Percentiles rank a stretch among this genome's conserved stretches.
These are phyloP conservation scores for Fraxinus cuspidata DNA, from an alignment of 257 asterid genomes.

Conservation along the genomic window DNA sequence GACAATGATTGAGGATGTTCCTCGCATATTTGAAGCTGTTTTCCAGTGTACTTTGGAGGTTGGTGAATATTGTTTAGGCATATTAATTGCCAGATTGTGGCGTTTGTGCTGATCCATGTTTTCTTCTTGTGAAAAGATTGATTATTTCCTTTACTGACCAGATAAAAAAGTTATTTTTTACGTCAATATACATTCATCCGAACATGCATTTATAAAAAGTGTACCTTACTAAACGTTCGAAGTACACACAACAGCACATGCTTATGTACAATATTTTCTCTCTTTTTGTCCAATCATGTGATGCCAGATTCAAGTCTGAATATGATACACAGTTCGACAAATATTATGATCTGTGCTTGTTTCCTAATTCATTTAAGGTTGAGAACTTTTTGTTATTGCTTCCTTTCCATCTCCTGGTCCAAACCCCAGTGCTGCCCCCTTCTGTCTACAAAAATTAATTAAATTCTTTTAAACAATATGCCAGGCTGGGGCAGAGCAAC, in stretches of 20 bases:
- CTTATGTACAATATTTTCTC: neutral
- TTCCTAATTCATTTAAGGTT: neutral
- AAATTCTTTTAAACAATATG: too few species aligned
- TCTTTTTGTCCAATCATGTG: neutral
- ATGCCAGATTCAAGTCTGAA: neutral
- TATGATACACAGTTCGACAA: neutral
- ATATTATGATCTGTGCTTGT: neutral
- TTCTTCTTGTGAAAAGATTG: neutral
- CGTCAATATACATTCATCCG: too few species aligned
- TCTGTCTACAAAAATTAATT: neutral
- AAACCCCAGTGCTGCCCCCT: neutral
- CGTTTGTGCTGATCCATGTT: neutral
- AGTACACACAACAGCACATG: neutral
- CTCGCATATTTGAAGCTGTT: conserved; percentile 95
- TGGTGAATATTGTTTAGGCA: conserved; percentile 17
- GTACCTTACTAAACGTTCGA: neutral
- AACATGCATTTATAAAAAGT: neutral
- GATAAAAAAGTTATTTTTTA: neutral
- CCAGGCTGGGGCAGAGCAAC: too few species aligned
- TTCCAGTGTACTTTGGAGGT: conserved; percentile 99
- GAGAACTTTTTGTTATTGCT: neutral
- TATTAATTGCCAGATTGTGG: neutral
- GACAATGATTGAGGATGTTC: conserved; percentile 93
- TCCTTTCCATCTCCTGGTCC: neutral
- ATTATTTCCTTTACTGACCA: neutral